Evolutionary conservation across 2,329 filamentous ascomycete species (phyloP).

Genomic region (Dothistroma pini): DNA sequence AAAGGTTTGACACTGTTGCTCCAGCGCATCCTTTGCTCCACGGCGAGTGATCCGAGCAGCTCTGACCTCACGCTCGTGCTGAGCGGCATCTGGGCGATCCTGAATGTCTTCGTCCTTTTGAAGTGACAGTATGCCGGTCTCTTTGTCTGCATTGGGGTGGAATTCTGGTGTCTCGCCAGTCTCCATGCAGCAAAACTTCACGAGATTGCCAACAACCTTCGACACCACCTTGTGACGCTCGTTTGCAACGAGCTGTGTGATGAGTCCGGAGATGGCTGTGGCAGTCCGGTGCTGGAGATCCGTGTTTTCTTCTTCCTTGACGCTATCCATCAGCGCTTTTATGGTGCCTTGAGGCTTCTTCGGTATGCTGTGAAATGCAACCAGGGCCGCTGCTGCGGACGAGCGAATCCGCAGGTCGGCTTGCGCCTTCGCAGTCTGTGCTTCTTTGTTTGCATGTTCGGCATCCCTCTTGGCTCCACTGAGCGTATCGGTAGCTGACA

Average conservation of each 20-base stretch:
- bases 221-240: constrained; percentile 83
- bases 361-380: constrained; percentile 80
- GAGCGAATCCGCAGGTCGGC: constrained; percentile 84
- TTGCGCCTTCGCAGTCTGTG: constrained; percentile 71
- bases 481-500: constrained; percentile 76
- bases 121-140: constrained; percentile 80
- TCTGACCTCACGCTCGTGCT: constrained; percentile 84
- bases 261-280: constrained; percentile 74
- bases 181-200: constrained; percentile 97
- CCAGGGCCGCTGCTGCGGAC: constrained; percentile 78
- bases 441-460: constrained; percentile 70
- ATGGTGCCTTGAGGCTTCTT: constrained; percentile 93
- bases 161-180: constrained; percentile 98
- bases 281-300: constrained; percentile 86
- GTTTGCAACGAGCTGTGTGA: constrained; percentile 78
- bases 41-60: constrained; percentile 85
- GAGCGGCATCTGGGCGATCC: constrained; percentile 85
- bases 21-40: constrained; percentile 89
- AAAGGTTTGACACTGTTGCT: constrained; percentile 78
- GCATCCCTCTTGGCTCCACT: constrained; percentile 72
- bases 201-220: constrained; percentile 91
- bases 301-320: constrained; percentile 89
- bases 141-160: constrained; percentile 72
- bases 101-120: constrained; percentile 96
- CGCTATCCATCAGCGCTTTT: constrained; percentile 96